Evolutionary conservation across 2,329 filamentous ascomycete species (phyloP).

Genomic region (Epichloe glyceriae): DNA sequence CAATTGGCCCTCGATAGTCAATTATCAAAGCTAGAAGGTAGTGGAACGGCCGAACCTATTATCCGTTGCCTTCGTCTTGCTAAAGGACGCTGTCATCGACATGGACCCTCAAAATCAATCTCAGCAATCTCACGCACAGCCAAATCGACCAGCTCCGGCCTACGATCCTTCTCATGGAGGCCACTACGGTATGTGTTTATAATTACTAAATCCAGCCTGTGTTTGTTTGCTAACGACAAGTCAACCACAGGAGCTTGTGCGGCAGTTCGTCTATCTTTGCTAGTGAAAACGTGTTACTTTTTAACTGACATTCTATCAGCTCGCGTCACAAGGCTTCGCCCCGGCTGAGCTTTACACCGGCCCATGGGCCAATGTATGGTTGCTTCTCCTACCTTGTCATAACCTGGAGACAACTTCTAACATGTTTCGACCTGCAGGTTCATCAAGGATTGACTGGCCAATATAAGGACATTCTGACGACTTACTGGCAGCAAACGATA

Average conservation of each 20-base stretch:
- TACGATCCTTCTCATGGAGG: constrained; percentile 64
- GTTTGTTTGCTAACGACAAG: constrained; percentile 8
- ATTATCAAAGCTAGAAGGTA: background rate
- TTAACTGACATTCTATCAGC: constrained; percentile 35
- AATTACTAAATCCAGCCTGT: background rate
- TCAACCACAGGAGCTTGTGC: constrained; percentile 31
- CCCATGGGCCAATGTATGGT: constrained; percentile 81
- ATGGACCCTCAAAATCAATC: constrained; percentile 33
- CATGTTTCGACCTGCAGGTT: constrained; percentile 43
- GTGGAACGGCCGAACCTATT: background rate
- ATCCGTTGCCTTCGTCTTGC: background rate
- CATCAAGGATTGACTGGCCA: constrained; percentile 87
- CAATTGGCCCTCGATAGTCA: background rate
- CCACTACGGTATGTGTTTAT: constrained; percentile 54
- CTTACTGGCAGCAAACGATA: constrained; percentile 98
- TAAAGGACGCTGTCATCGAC: constrained; percentile 3
- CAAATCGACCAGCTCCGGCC: constrained; percentile 46
- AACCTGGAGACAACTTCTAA: background rate
- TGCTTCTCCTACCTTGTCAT: background rate
- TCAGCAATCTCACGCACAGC: constrained; percentile 41
- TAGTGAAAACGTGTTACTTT: background rate
- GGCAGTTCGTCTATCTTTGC: constrained; percentile 20
- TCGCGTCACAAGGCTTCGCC: constrained; percentile 75
- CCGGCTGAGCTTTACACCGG: constrained; percentile 91
- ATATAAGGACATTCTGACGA: constrained; percentile 94